These are phyloP conservation scores for Aureobasidium sp. DNA, from an alignment of 2,329 filamentous ascomycete species.

Conservation along the genomic window DNA sequence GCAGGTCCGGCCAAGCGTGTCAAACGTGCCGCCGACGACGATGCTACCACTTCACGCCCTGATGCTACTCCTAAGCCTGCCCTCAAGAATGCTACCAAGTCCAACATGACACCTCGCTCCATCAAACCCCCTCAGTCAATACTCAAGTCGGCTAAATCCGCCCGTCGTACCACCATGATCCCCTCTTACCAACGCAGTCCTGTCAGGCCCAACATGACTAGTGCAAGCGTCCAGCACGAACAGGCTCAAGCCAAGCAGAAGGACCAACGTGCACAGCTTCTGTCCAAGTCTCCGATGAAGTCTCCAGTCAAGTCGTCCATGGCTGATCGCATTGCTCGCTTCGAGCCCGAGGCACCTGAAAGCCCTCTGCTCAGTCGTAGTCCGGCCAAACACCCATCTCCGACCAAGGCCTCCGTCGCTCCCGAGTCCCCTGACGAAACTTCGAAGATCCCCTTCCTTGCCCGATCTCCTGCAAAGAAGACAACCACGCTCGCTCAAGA, in stretches of 20 bases:
- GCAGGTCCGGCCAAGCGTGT: slow-evolving; percentile 57
- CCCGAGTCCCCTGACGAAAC: slow-evolving; percentile 17
- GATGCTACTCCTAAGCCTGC: slow-evolving; percentile 40
- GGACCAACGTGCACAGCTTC: background rate
- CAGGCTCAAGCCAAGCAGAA: background rate
- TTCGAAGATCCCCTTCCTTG: slow-evolving; percentile 25
- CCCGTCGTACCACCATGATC: slow-evolving; percentile 31
- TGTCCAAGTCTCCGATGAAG: slow-evolving; percentile 16
- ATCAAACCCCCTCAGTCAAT: slow-evolving; percentile 27
- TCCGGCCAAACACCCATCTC: slow-evolving; percentile 20
- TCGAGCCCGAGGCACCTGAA: slow-evolving; percentile 7
- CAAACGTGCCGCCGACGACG: slow-evolving; percentile 55
- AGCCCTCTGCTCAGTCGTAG: slow-evolving; percentile 26
- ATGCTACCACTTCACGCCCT: slow-evolving; percentile 60
- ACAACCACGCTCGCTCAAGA: background rate
- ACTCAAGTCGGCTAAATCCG: slow-evolving; percentile 17
- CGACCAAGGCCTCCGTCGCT: slow-evolving; percentile 11
- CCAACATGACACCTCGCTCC: background rate
- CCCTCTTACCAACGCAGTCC: slow-evolving; percentile 21
- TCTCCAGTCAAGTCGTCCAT: slow-evolving; percentile 17
- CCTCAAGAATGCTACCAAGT: slow-evolving; percentile 9
- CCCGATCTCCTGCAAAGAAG: slow-evolving; percentile 27
- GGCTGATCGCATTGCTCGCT: slow-evolving; percentile 7
- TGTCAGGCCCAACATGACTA: slow-evolving; percentile 18
- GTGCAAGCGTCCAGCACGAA: slow-evolving; percentile 8